These are phyloP conservation scores for Cyclotella atomus DNA, from an alignment of 108 stramenopile species.

Conservation along the genomic window DNA sequence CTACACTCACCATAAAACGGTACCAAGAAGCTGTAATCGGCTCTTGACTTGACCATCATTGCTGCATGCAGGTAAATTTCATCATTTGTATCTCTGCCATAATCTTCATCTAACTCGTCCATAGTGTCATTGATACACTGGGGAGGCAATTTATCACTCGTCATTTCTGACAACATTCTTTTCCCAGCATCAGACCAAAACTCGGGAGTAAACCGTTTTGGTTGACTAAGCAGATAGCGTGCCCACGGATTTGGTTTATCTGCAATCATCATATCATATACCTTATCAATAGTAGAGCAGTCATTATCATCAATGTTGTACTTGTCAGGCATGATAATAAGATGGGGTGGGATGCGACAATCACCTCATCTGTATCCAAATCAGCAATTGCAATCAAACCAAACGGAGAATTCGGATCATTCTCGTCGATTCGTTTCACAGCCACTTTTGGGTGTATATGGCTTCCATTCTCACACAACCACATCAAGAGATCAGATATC, in stretches of 20 bases:
- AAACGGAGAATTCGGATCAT: constrained; percentile 35
- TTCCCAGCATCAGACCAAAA: constrained; percentile 63
- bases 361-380: constrained; percentile 46
- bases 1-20: constrained; percentile 57
- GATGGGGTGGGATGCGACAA: constrained; percentile 50
- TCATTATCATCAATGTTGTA: constrained; percentile 1
- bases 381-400: constrained; percentile 54
- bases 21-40: constrained; percentile 72
- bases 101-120: constrained; percentile 37
- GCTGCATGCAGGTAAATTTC: constrained; percentile 37
- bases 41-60: constrained; percentile 59
- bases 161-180: constrained; percentile 46
- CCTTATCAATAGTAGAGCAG: constrained; percentile 44
- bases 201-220: constrained; percentile 17
- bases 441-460: constrained; percentile 37
- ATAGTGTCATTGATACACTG: constrained; percentile 6
- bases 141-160: constrained; percentile 8
- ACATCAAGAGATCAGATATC: constrained; percentile 2
- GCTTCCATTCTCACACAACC: constrained; percentile 38
- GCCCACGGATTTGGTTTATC: constrained; percentile 58
- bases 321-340: constrained; percentile 28
- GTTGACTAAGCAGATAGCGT: constrained; percentile 48
- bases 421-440: constrained; percentile 18
- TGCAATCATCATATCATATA: constrained; percentile 46
- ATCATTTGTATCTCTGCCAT: constrained; percentile 40